phyloP scores from a whole-genome alignment of 495 filamentous ascomycete species.

The Chaetomium fimeti region DNA sequence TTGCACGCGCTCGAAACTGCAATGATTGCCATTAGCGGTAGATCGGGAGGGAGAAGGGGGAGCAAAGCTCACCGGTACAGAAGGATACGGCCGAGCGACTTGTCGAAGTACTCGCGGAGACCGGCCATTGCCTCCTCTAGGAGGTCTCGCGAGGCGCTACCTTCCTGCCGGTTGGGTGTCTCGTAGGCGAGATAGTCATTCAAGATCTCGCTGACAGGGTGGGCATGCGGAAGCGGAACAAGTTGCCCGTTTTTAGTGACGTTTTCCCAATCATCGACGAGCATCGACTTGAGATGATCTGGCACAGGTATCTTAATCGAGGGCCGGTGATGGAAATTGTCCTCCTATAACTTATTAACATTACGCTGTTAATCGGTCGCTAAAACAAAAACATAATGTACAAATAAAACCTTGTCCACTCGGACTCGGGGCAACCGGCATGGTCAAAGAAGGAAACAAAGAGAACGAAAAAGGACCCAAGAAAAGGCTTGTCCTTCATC shows the following conservation, averaged over 20 bases:
- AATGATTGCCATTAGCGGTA: not conserved
- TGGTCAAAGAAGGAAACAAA: not conserved
- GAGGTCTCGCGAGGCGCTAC: constrained; percentile 72
- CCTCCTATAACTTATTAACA: constrained; percentile 63
- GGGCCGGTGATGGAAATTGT: constrained; percentile 73
- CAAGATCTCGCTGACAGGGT: constrained; percentile 73
- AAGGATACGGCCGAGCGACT: constrained; percentile 77
- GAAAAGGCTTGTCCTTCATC: not conserved
- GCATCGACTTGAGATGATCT: constrained; percentile 79
- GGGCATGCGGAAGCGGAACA: constrained; percentile 73
- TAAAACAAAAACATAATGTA: constrained; percentile 4
- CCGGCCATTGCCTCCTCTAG: constrained; percentile 84
- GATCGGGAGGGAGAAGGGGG: not conserved
- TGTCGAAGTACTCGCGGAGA: constrained; percentile 87
- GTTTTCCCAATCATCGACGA: constrained; percentile 99
- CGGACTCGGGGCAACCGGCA: not conserved
- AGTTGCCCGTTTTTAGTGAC: constrained; percentile 90
- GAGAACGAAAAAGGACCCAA: not conserved
- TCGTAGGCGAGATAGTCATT: constrained; percentile 72
- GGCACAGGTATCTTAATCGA: constrained; percentile 78
- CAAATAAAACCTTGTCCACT: constrained; percentile 1
- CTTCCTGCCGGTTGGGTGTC: constrained; percentile 60
- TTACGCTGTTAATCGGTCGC: not conserved
- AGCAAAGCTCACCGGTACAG: constrained; percentile 64
- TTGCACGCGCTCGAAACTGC: constrained; percentile 79